phyloP scores from a whole-genome alignment of 176 grass and related monocot species.

The Oropetium thomaeum region DNA sequence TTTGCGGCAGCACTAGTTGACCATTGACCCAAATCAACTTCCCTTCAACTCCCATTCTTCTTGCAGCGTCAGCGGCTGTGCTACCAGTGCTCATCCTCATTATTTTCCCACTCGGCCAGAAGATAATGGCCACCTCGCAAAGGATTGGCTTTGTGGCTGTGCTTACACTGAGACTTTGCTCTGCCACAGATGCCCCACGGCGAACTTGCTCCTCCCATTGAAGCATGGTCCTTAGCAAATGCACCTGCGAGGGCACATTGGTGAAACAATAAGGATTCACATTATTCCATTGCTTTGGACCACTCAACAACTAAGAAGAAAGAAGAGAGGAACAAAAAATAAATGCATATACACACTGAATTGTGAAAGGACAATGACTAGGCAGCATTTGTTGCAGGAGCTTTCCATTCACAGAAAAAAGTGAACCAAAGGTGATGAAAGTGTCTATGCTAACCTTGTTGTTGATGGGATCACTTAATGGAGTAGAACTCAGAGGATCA shows the following conservation, averaged over 20 bases:
- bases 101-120: slow-evolving; percentile 85
- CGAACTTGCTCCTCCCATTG: slow-evolving; percentile 88
- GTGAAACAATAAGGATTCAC: slow-evolving; percentile 1
- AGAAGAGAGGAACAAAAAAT: neutral
- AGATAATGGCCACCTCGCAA: slow-evolving; percentile 79
- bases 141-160: slow-evolving; percentile 39
- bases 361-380: slow-evolving; percentile 14
- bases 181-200: slow-evolving; percentile 41
- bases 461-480: slow-evolving; percentile 59
- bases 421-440: neutral
- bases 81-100: slow-evolving; percentile 85
- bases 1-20: slow-evolving; percentile 77
- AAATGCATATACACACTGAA: neutral
- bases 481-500: slow-evolving; percentile 37
- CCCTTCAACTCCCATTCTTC: slow-evolving; percentile 85
- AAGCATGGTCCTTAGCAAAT: slow-evolving; percentile 89
- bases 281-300: neutral
- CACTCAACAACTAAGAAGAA: neutral
- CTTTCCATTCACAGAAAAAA: slow-evolving; percentile 27
- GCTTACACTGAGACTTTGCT: slow-evolving; percentile 47
- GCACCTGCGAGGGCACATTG: slow-evolving; percentile 46
- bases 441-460: slow-evolving; percentile 65
- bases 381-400: neutral
- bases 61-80: slow-evolving; percentile 83
- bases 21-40: slow-evolving; percentile 80